Evolutionary conservation across 2,329 filamentous ascomycete species (phyloP), one percentile per base, ranked within the genome.

Genomic region (Xylaria sp.): DNA sequence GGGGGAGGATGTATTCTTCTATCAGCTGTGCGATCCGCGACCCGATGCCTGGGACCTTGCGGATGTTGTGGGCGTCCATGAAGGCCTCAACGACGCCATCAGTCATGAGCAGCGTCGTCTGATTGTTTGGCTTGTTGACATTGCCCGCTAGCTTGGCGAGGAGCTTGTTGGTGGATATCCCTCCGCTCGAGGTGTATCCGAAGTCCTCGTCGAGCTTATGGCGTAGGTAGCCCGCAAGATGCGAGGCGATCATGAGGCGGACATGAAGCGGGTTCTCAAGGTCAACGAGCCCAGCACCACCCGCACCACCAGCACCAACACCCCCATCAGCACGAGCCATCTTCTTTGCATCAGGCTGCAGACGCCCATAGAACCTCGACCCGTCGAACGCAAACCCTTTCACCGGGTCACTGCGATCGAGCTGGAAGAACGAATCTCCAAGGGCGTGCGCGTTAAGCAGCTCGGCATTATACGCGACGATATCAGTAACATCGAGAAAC

Each of bases 141-240:
- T 89, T 92, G 13, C 95, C 95, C 10, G 90, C 92, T 15, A 98
- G 86, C 80, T 98, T 98, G 67, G 92, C 90, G 12, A 97, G 84
- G 5, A 95, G 81, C 80, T 98, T 98, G 76, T 91, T 95, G 0
- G 93, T 97, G 2, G 94, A 91, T 25, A 98, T 89, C 3, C 95
- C 95, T 51, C 93, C 94, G 0, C 94, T 95, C 34, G 92, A 92
- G 0, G 94, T 97, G 80, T 95, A 97, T 1, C 94, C 93, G 76
- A 90, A 91, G 55, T 93, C 85, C 55, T 90, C 84, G 76, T 97
- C 92, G 12, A 98, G 83, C 76, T 88, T 87, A 65, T 86, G 82
- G 13, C 95, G 90, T 31, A 98, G 80, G 77, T 95, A 85, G 37
- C 88, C 84, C 5, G 94, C 94, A 39, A 98, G 82, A 80, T 98